Conservation (phyloP, 108 stramenopile genomes). For the Pseudonitzschia delicatissima region DNA sequence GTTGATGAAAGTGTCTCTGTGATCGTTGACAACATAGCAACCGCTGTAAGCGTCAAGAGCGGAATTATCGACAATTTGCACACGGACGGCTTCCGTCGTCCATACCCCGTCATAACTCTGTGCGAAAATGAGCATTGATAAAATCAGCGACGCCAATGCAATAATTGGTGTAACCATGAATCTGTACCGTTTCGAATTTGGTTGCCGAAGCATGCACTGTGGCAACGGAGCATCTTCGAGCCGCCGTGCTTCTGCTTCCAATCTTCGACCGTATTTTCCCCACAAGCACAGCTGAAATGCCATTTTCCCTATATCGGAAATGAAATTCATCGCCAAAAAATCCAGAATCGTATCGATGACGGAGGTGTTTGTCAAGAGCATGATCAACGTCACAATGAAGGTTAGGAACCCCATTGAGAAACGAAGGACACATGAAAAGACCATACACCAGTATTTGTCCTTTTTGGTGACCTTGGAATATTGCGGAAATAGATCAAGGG, state of each 20-base stretch:
- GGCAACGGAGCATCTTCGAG: not conserved
- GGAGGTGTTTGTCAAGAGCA: not conserved
- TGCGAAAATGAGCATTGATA: not conserved
- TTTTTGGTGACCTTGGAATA: not conserved
- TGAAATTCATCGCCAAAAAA: not conserved
- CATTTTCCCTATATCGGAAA: not conserved
- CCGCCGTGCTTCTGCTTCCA: not conserved
- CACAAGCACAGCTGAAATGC: not conserved
- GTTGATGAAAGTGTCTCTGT: too few relatives aligned
- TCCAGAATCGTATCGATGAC: not conserved
- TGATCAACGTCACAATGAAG: not conserved
- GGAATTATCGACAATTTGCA: not conserved
- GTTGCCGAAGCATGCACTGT: not conserved
- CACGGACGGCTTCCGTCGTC: not conserved
- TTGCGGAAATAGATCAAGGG: not conserved
- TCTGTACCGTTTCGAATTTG: not conserved
- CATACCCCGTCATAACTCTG: not conserved
- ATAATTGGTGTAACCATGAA: not conserved
- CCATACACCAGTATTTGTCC: not conserved
- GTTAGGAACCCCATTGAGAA: not conserved
- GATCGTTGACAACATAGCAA: not conserved
- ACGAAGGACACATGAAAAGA: not conserved
- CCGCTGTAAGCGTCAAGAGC: not conserved
- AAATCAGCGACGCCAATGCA: not conserved
- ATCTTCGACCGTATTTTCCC: not conserved